Evolutionary conservation across 352 stramenopile species (phyloP).

Genomic region (Phytophthora nicotianae): DNA sequence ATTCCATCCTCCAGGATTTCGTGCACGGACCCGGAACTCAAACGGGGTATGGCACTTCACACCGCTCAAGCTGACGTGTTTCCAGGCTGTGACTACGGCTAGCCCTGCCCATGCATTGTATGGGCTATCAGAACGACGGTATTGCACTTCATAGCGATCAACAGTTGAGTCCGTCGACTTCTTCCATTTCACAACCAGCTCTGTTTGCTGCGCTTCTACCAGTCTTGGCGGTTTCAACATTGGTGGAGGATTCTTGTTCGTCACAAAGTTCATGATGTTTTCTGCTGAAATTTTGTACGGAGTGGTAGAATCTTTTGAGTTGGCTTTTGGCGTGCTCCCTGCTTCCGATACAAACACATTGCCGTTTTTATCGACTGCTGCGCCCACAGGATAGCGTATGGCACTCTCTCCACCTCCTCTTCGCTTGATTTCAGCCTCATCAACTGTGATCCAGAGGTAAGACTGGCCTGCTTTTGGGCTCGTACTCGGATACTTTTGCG

Average conservation of each 20-base stretch:
- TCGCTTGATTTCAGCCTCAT: constrained; percentile 70
- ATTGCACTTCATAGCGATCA: constrained; percentile 81
- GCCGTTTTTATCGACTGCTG: constrained; percentile 66
- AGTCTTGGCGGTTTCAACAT: constrained; percentile 46
- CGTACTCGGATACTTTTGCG: constrained; percentile 63
- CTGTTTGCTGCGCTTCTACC: constrained; percentile 55
- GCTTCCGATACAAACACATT: constrained; percentile 78
- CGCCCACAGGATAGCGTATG: constrained; percentile 69
- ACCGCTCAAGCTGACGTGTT: constrained; percentile 48
- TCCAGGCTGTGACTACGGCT: constrained; percentile 35
- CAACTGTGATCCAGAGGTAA: constrained; percentile 80
- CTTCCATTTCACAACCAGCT: constrained; percentile 65
- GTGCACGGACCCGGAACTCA: constrained; percentile 64
- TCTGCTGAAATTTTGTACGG: constrained; percentile 63
- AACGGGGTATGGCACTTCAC: constrained; percentile 57
- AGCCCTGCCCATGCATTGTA: constrained; percentile 60
- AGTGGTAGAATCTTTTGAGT: constrained; percentile 22
- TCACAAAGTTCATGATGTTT: constrained; percentile 65
- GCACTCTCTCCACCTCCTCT: constrained; percentile 44
- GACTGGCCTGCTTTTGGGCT: constrained; percentile 66
- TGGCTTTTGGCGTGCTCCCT: constrained; percentile 21
- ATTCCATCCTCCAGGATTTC: constrained; percentile 75
- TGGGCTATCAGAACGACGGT: constrained; percentile 47
- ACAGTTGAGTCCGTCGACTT: constrained; percentile 63
- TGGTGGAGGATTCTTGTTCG: constrained; percentile 42